Evolutionary conservation across 495 filamentous ascomycete genomes (phyloP).

Genomic region (Penicillium paxilli): DNA sequence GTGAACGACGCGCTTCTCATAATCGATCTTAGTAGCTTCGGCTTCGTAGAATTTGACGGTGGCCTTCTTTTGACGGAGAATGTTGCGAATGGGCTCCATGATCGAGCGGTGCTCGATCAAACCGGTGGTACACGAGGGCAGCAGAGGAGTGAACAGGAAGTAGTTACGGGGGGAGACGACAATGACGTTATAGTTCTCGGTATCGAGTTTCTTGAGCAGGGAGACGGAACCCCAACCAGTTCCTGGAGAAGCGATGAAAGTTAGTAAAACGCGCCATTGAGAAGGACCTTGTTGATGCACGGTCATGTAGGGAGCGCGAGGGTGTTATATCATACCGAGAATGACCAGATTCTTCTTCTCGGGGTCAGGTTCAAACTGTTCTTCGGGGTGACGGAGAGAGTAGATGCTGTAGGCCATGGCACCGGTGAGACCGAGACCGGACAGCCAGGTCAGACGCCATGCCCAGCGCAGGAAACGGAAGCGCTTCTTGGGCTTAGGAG

Average conservation of each 20-base stretch:
- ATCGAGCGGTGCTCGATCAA: constrained; percentile 98
- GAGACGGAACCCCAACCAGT: constrained; percentile 97
- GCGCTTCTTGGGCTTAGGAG: constrained; percentile 46
- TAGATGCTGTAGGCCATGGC: constrained; percentile 82
- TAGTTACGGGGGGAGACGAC: constrained; percentile 96
- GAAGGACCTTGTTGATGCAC: too few relatives aligned
- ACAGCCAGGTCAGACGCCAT: constrained; percentile 77
- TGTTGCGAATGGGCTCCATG: constrained; percentile 97
- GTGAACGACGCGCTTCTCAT: constrained; percentile 80
- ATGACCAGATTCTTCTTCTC: constrained; percentile 96
- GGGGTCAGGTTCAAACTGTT: constrained; percentile 79
- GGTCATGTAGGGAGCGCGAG: too few relatives aligned
- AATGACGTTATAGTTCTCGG: constrained; percentile 97
- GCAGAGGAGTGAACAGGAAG: constrained; percentile 98
- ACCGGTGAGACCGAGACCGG: constrained; percentile 63
- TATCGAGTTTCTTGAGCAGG: constrained; percentile 96
- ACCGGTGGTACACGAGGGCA: constrained; percentile 95
- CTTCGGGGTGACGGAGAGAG: constrained; percentile 72
- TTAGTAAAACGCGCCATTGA: constrained; percentile 20
- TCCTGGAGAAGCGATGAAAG: constrained; percentile 50
- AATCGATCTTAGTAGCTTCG: constrained; percentile 94
- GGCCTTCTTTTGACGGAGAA: constrained; percentile 88
- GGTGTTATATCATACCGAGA: constrained; percentile 72
- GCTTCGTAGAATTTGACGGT: constrained; percentile 97
- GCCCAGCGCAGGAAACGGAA: constrained; percentile 60